phyloP scores from a whole-genome alignment of 139 green algal species.

The Chlamydomonas schloesseri region DNA sequence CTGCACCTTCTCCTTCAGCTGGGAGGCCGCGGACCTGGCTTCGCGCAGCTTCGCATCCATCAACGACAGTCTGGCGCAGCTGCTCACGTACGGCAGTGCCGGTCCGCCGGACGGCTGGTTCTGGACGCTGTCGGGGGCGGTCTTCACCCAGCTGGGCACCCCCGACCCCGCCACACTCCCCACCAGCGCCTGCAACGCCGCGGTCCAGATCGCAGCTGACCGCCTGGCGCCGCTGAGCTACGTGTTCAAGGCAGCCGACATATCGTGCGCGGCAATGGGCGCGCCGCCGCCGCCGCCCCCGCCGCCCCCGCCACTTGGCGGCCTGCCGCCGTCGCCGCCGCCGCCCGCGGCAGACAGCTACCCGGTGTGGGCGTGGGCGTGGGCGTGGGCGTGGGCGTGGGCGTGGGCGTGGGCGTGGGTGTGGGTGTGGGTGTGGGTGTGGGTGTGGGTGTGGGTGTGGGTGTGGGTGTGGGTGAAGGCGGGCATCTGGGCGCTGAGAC shows the following conservation, averaged over 20 bases:
- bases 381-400: too few species aligned
- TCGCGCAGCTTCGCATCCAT: neutral
- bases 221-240: conserved; percentile 12
- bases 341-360: neutral
- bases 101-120: neutral
- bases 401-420: too few species aligned
- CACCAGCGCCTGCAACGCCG: neutral
- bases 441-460: too few species aligned
- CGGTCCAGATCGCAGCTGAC: neutral
- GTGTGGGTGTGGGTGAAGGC: too few species aligned
- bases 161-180: neutral
- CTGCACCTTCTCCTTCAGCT: conserved; percentile 9
- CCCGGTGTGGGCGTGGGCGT: neutral
- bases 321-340: neutral
- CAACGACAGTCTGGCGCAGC: conserved; percentile 7
- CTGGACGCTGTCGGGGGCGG: neutral
- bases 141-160: neutral
- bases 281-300: neutral
- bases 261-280: neutral
- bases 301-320: neutral
- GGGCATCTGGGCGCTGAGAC: too few species aligned
- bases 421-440: too few species aligned
- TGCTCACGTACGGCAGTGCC: neutral
- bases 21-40: neutral
- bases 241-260: neutral